phyloP scores from a whole-genome alignment of 257 asterid genomes.

The Plantago ovata region DNA sequence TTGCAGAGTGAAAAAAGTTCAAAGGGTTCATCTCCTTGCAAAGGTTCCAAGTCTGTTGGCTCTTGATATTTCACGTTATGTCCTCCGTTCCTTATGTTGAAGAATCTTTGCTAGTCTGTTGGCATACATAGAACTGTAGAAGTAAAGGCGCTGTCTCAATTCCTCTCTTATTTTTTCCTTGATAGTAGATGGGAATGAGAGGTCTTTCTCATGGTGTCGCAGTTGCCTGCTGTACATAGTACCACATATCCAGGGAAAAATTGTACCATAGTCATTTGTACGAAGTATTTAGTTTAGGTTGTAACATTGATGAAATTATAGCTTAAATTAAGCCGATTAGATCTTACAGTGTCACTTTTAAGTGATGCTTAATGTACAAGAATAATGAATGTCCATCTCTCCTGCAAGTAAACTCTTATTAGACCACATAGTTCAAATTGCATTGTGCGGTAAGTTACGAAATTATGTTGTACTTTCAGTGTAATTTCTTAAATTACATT shows the following conservation, averaged over 20 bases:
- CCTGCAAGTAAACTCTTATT: too few relatives aligned
- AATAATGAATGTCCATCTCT: too few relatives aligned
- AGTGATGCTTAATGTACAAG: too few relatives aligned
- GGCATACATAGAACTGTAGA: conserved; percentile 1
- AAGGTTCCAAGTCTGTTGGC: conserved; percentile 30
- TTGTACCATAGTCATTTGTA: too few relatives aligned
- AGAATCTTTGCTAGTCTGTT: not conserved
- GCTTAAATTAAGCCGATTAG: too few relatives aligned
- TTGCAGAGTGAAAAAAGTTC: conserved; percentile 67
- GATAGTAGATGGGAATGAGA: conserved; percentile 1
- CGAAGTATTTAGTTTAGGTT: too few relatives aligned
- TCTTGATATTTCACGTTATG: conserved; percentile 19
- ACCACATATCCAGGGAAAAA: not conserved
- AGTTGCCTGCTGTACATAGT: not conserved
- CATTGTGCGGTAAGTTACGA: too few relatives aligned
- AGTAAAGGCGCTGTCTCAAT: conserved; percentile 3
- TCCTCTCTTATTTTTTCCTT: not conserved
- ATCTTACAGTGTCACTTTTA: too few relatives aligned
- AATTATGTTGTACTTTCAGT: too few relatives aligned
- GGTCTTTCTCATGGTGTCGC: conserved; percentile 1
- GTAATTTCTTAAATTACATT: too few relatives aligned
- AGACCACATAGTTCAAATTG: too few relatives aligned
- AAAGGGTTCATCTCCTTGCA: conserved; percentile 59
- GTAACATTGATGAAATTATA: too few relatives aligned
- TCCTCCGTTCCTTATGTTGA: not conserved